A percentile compares a stretch with the other conserved stretches of the same genome.
Conservation (phyloP, 768 basidiomycete genomes). For the Agaricus sinodeliciosus region DNA sequence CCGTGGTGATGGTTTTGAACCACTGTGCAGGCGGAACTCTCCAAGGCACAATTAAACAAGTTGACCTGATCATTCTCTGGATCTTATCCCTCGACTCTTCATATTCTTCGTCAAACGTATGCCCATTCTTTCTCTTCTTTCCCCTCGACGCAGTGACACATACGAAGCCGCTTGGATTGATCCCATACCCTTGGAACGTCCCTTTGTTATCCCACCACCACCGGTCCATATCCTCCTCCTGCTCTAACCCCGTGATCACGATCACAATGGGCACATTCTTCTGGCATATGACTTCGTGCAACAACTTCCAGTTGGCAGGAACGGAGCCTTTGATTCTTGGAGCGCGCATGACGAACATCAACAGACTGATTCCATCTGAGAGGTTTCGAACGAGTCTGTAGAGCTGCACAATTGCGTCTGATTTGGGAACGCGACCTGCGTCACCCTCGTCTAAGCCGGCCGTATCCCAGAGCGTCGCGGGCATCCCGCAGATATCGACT, state of each 20-base stretch:
- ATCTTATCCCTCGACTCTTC: constrained; percentile 5
- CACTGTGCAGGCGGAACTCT: background rate
- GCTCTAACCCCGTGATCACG: constrained; percentile 32
- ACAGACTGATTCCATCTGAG: constrained; percentile 28
- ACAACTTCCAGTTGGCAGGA: constrained; percentile 32
- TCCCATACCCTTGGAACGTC: constrained; percentile 23
- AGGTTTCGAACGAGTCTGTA: constrained; percentile 27
- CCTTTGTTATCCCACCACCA: constrained; percentile 25
- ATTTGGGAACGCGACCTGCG: constrained; percentile 8
- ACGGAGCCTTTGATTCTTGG: constrained; percentile 27
- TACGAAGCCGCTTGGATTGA: constrained; percentile 24
- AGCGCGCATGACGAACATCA: constrained; percentile 33
- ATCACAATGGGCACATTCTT: constrained; percentile 31
- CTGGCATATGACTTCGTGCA: constrained; percentile 29
- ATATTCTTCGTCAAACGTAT: constrained; percentile 11
- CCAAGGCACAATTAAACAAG: background rate
- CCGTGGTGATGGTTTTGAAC: background rate
- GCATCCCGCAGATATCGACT: constrained; percentile 18
- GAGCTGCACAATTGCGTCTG: constrained; percentile 18
- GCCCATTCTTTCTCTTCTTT: constrained; percentile 4
- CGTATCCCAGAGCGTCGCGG: constrained; percentile 30
- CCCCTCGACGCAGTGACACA: constrained; percentile 34
- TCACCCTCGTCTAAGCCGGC: constrained; percentile 22
- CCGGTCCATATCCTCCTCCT: constrained; percentile 20
- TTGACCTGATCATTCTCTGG: constrained; percentile 2